phyloP scores from a whole-genome alignment of 208 protist species.

The Trypanosoma platydactyli region DNA sequence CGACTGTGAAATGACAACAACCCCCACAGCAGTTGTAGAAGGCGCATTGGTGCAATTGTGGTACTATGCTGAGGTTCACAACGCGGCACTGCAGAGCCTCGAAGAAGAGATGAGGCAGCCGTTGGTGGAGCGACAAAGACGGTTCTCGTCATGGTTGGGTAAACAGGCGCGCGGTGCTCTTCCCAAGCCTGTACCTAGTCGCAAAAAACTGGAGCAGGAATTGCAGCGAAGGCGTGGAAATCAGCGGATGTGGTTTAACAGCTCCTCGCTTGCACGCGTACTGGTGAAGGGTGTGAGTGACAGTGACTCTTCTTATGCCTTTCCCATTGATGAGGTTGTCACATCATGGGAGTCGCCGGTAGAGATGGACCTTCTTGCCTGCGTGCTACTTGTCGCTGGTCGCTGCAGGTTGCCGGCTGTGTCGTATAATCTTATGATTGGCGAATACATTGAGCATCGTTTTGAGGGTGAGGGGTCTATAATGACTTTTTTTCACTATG shows the following conservation, averaged over 20 bases:
- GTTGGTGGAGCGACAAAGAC: background rate
- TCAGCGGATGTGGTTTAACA: conserved; percentile 14
- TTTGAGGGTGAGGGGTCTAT: conserved; percentile 53
- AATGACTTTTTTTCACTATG: conserved; percentile 46
- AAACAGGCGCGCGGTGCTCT: background rate
- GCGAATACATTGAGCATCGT: conserved; percentile 51
- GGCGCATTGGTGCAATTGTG: conserved; percentile 46
- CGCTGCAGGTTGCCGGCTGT: conserved; percentile 34
- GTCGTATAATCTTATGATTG: conserved; percentile 42
- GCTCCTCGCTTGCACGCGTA: conserved; percentile 25
- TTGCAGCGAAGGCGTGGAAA: conserved; percentile 6
- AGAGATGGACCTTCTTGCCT: conserved; percentile 82
- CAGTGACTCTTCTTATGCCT: conserved; percentile 33
- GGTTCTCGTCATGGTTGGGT: background rate
- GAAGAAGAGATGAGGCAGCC: background rate
- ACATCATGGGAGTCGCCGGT: conserved; percentile 78
- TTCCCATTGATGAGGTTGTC: conserved; percentile 53
- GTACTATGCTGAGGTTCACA: conserved; percentile 45
- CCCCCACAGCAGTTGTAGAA: conserved; percentile 53
- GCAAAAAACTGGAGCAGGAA: conserved; percentile 12
- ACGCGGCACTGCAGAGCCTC: conserved; percentile 33
- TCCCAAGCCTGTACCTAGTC: background rate
- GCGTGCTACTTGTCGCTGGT: conserved; percentile 57
- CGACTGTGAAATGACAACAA: conserved; percentile 38
- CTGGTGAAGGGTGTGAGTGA: conserved; percentile 5